Base-by-base conservation (phyloP, 2,329 filamentous ascomycete genomes). In the Dactylellina haptotyla region DNA sequence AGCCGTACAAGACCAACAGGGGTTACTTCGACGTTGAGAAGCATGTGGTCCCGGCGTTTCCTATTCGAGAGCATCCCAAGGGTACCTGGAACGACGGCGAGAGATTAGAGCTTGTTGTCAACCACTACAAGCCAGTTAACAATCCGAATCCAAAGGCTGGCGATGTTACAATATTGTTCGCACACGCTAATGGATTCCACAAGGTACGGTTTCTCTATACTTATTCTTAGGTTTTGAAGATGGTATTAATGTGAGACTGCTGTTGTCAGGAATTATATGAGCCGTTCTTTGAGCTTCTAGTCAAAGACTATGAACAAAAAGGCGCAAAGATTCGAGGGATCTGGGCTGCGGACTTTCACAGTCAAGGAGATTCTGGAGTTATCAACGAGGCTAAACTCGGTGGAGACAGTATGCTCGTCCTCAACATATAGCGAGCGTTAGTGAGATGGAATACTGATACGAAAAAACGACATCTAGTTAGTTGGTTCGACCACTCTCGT, bases 151-250 rank as follows among this genome's bases (percentile, higher is more conserved):
- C 92, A 0, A 84, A 87, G 75, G 86, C 87, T 0, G 91, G 91
- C 32, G 91, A 95, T 80, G 83, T 97, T 6, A 97, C 92, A 18
- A 88, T 98, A 69, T 88, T 98, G 63, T 92, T 87, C 9, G 89
- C 90, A 3, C 93, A 97, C 82, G 94, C 92, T 54, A 97, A 97
- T 82, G 94, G 90, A 9, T 97, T 97, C 77, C 90, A 92, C 9
- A 98, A 97, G 85, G 91, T 73, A 50, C 45, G 45, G n/a, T n/a
- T n/a, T 58, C 3, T 26, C 26, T 51, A 46, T 46, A 4, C 16
- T n/a, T 34, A n/a, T 23, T 26, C 20, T n/a, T 16, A 32, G 18
- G 23, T 76, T 12, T 26, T 28, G 45, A 23, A 3, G 8, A 34
- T 37, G n/a, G 57, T 50, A 77, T 30, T 75, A 14, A 41, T 18